Base-by-base conservation (phyloP, 345 rosid genomes). In the Corymbia maculata region DNA sequence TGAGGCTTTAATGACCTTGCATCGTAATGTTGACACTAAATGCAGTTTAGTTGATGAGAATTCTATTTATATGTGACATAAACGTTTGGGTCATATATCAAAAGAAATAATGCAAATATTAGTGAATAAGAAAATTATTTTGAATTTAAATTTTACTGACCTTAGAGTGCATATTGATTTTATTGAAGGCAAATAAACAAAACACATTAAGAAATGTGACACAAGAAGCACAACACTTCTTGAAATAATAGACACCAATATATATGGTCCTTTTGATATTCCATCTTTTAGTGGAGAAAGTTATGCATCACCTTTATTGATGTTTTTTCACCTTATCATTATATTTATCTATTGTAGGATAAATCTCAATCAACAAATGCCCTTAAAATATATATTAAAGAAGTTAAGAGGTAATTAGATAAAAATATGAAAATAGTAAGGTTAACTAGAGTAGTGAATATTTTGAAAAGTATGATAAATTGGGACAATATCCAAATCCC, bases 101-200 rank as follows among this genome's bases (percentile, higher is more conserved):
- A 75, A 86, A 64, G 85, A 88, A 88, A 86, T 53, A 52, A 24
- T 85, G 15, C 22, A 88, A 66, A 13, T 26, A 52, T 86, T 84
- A 12, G 86, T 85, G 85, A 87, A 53, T 59, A 79, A 85, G 70
- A 85, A 75, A 75, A 89, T 87, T 16, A 85, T 88, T 44, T 26
- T 0, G 0, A 49, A 88, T 32, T 22, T 89, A 15, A 5, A 87
- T 87, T 89, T 87, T 70, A 85, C 88, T 47, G 2, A 85, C 17
- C 47, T 88, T 87, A 51, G 19, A 51, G 24, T 85, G 26, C 86
- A 64, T 88, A 8, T 84, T 3, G 86, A 87, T 59, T 90, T 51
- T 53, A 90, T 90, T 86, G 82, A 86, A 26, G 90, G 87, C 14
- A 90, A 88, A 42, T 68, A 90, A 80, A 88, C n/a, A 4, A 88